Conservation (phyloP, 2,329 filamentous ascomycete species). For the Coniella vitis region DNA sequence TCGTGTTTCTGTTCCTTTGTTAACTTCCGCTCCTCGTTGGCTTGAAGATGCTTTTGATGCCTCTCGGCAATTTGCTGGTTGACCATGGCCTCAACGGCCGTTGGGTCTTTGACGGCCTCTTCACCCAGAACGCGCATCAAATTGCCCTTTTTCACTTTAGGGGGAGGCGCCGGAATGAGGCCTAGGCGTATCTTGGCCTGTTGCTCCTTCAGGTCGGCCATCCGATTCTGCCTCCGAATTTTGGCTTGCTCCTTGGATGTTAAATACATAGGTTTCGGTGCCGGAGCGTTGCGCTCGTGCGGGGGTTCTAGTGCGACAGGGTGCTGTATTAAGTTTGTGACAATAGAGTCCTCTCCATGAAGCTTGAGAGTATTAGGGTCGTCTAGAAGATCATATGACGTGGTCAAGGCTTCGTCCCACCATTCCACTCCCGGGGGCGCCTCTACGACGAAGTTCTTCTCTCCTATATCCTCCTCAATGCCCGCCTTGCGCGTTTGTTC, state of each 20-base stretch:
- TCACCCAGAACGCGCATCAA: conserved; percentile 95
- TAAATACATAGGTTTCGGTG: conserved; percentile 84
- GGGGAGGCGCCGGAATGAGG: conserved; percentile 79
- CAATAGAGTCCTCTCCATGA: conserved; percentile 70
- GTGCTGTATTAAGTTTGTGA: conserved; percentile 88
- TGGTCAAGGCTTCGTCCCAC: conserved; percentile 90
- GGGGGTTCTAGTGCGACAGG: conserved; percentile 86
- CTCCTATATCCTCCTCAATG: conserved; percentile 82
- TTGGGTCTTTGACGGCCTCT: conserved; percentile 87
- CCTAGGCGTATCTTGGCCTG: conserved; percentile 94
- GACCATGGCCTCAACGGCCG: conserved; percentile 89
- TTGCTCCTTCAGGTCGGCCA: conserved; percentile 90
- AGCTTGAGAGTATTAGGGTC: conserved; percentile 64
- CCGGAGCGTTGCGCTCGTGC: conserved; percentile 74
- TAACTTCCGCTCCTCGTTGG: conserved; percentile 80
- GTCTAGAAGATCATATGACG: conserved; percentile 67
- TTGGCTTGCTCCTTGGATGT: conserved; percentile 90
- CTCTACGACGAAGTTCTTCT: conserved; percentile 83
- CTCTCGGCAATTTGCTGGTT: conserved; percentile 89
- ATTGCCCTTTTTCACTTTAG: conserved; percentile 96
- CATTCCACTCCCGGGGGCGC: conserved; percentile 85
- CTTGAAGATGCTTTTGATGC: conserved; percentile 65
- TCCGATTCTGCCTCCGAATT: conserved; percentile 78
- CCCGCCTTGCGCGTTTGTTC: conserved; percentile 82
- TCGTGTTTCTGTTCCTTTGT: conserved; percentile 82